Conservation (phyloP, 2,329 filamentous ascomycete genomes). For the Fusarium cicatricum region DNA sequence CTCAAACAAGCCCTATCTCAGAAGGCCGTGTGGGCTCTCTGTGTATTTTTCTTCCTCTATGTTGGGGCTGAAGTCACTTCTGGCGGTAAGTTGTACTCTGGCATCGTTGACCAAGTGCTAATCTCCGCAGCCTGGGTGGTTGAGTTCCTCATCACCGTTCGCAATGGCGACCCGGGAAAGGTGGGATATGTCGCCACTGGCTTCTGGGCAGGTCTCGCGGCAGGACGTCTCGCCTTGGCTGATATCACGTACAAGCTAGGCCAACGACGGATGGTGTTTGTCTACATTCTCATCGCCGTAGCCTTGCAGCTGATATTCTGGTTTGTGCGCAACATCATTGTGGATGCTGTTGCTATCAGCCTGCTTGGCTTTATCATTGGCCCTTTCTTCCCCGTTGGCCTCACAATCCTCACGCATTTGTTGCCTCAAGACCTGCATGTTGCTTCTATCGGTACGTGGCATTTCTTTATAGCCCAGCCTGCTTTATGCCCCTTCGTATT, state of each 20-base stretch:
- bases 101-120: not conserved
- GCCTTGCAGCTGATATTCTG: conserved; percentile 1
- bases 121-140: not conserved
- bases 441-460: conserved; percentile 1
- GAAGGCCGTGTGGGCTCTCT: not conserved
- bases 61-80: conserved; percentile 8
- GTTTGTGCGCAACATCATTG: conserved; percentile 1
- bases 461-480: too few relatives aligned
- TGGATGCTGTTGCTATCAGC: conserved; percentile 1
- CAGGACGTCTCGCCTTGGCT: conserved; percentile 1
- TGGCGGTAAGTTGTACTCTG: not conserved
- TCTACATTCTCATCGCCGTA: conserved; percentile 1
- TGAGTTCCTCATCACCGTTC: conserved; percentile 7
- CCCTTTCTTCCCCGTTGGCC: conserved; percentile 1
- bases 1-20: conserved; percentile 1
- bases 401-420: not conserved
- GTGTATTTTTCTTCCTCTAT: conserved; percentile 6
- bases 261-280: not conserved
- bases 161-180: not conserved
- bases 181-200: conserved; percentile 4
- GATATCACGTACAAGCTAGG: conserved; percentile 10
- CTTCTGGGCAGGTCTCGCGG: conserved; percentile 1
- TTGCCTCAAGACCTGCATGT: conserved; percentile 2
- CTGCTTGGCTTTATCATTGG: conserved; percentile 2
- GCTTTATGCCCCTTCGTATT: too few relatives aligned